These are phyloP conservation scores for Neofusicoccum ribis DNA, from an alignment of 2,329 filamentous ascomycete species.

Conservation along the genomic window DNA sequence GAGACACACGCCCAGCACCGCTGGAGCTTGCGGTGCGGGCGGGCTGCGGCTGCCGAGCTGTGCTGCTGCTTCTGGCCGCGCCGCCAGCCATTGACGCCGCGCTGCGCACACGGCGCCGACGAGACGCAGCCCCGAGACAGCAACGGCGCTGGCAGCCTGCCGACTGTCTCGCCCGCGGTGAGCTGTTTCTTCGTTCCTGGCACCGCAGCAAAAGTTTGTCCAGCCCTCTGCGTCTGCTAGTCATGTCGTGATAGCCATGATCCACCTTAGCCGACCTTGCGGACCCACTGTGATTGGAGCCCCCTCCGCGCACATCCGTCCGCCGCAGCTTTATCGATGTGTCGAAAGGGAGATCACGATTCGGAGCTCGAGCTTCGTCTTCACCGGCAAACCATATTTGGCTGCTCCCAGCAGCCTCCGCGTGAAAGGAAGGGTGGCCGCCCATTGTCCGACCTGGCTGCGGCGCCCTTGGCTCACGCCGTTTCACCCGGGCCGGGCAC, in stretches of 20 bases:
- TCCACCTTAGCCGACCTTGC: constrained; percentile 8
- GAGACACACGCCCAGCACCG: not conserved
- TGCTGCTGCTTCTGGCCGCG: not conserved
- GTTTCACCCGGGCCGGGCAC: not conserved
- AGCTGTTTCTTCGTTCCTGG: not conserved
- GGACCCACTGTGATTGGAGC: constrained; percentile 15
- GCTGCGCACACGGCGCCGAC: not conserved
- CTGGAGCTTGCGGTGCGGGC: not conserved
- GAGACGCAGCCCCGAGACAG: not conserved
- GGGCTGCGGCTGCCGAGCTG: no score
- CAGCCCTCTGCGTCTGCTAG: constrained; percentile 1
- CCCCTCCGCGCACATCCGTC: constrained; percentile 15
- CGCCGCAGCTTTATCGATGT: constrained; percentile 3
- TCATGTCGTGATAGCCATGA: constrained; percentile 10
- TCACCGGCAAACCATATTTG: constrained; percentile 2
- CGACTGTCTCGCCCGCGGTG: not conserved
- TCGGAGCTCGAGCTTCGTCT: constrained; percentile 14
- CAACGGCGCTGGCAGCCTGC: no score
- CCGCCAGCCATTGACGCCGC: constrained; percentile 3
- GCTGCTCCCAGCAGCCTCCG: not conserved
- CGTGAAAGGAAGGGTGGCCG: not conserved
- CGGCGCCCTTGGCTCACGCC: not conserved
- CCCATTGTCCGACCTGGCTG: not conserved
- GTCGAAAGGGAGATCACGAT: constrained; percentile 12
- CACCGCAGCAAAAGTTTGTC: not conserved